Conservation (phyloP, 768 basidiomycete species). For the Hirschioporus abietinus region DNA sequence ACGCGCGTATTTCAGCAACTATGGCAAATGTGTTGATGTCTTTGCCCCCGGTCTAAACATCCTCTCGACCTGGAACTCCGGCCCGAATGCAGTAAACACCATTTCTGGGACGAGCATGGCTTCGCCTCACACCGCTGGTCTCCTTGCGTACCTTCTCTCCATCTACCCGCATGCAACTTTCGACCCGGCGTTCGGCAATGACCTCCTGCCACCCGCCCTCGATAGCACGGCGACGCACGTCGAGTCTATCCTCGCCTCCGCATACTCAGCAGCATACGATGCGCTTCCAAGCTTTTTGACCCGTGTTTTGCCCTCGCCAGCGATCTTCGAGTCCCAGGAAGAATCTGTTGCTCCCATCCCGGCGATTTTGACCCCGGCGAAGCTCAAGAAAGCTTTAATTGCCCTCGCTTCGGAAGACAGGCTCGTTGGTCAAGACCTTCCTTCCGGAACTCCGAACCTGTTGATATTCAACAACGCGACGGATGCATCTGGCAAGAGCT, state of each 20-base stretch:
- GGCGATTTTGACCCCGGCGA: conserved; percentile 50
- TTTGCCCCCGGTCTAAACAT: conserved; percentile 93
- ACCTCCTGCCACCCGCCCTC: conserved; percentile 33
- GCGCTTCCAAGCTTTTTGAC: conserved; percentile 55
- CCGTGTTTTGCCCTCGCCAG: conserved; percentile 50
- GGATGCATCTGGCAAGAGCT: background rate
- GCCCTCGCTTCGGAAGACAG: conserved; percentile 48
- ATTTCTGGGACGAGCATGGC: conserved; percentile 95
- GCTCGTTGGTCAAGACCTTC: conserved; percentile 40
- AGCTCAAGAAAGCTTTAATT: conserved; percentile 74
- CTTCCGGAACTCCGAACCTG: conserved; percentile 55
- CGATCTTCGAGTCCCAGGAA: conserved; percentile 29
- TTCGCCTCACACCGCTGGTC: conserved; percentile 85
- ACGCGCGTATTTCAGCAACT: conserved; percentile 91
- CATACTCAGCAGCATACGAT: conserved; percentile 51
- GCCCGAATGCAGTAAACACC: conserved; percentile 54
- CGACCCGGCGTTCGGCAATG: conserved; percentile 40
- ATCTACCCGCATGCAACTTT: conserved; percentile 71
- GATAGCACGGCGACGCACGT: conserved; percentile 25
- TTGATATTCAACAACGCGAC: conserved; percentile 83
- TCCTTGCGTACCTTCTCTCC: conserved; percentile 89
- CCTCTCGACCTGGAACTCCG: conserved; percentile 78
- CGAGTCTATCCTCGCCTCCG: conserved; percentile 33
- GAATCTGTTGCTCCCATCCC: conserved; percentile 37
- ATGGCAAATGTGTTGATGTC: conserved; percentile 84